Base-by-base conservation (phyloP, 495 filamentous ascomycete genomes). In the Haplographium delicatum region DNA sequence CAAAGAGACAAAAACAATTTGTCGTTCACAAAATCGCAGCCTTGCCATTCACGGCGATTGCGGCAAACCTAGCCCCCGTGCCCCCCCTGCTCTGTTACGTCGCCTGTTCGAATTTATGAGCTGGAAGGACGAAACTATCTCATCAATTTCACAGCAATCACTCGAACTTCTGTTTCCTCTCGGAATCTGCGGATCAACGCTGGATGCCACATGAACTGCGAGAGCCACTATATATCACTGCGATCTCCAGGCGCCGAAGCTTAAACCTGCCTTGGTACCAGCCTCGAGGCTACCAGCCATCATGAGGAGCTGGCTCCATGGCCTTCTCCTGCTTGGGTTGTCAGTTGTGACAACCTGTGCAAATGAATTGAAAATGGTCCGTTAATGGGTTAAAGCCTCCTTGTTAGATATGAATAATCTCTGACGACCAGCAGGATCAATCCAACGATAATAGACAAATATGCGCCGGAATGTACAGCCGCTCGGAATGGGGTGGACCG, bases 381-480 rank as follows among this genome's bases (percentile, higher is more conserved):
- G 77, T 62, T n/a, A n/a, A n/a, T n/a, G n/a, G n/a, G n/a, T n/a
- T n/a, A n/a, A n/a, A n/a, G n/a, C n/a, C n/a, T n/a, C n/a, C n/a
- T n/a, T n/a, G n/a, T n/a, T n/a, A n/a, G n/a, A n/a, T n/a, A n/a
- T n/a, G n/a, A n/a, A n/a, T n/a, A n/a, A n/a, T n/a, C n/a, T n/a
- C n/a, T n/a, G n/a, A n/a, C n/a, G n/a, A n/a, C n/a, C n/a, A 22
- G 13, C 61, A 90, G 85, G 81, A 85, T 65, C 75, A 93, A 63
- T 81, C 83, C 57, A 79, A 87, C 30, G 76, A 84, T 24, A 84
- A 89, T 66, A 70, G 79, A 57, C 88, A 96, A 69, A 79, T 85
- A 84, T 99, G 93, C 71, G 84, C 88, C 63, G 93, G 93, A 68
- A 97, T 99, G 93, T 99, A 97, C 70, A 91, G 84, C 66, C 83